Conservation (phyloP, 2,329 filamentous ascomycete genomes). For the Trichoderma gracile region DNA sequence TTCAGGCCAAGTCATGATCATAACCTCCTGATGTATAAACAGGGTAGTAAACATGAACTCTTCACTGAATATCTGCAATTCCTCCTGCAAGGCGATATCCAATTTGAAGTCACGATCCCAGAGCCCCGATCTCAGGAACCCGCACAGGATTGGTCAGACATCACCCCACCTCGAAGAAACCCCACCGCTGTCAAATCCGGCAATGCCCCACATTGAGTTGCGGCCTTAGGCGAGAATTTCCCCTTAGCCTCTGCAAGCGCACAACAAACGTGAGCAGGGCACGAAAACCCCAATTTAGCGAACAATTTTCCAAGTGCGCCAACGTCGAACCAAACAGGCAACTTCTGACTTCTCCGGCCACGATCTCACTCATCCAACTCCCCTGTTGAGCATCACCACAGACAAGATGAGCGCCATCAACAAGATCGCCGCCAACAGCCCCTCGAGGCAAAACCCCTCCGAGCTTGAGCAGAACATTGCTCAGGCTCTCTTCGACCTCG, state of each 20-base stretch:
- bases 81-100: neutral
- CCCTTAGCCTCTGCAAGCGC: constrained; percentile 24
- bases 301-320: constrained; percentile 27
- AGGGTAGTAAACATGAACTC: too few relatives aligned
- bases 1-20: too few relatives aligned
- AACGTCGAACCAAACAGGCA: constrained; percentile 10
- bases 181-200: neutral
- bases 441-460: constrained; percentile 91
- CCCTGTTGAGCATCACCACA: constrained; percentile 41
- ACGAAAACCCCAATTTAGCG: constrained; percentile 48
- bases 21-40: too few relatives aligned
- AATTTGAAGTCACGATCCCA: neutral
- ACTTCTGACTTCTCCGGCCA: constrained; percentile 28
- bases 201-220: neutral
- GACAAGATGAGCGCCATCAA: constrained; percentile 71
- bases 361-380: constrained; percentile 34
- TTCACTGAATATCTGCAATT: neutral
- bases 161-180: neutral
- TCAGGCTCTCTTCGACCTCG: constrained; percentile 96
- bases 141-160: constrained; percentile 4
- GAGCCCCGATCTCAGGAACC: neutral
- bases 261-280: constrained; percentile 33
- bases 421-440: constrained; percentile 98
- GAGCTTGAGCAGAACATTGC: constrained; percentile 98
- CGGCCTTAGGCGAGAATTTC: neutral